Conservation (phyloP, 805 yeast genomes). For the Aciculoconidium aculeatum region DNA sequence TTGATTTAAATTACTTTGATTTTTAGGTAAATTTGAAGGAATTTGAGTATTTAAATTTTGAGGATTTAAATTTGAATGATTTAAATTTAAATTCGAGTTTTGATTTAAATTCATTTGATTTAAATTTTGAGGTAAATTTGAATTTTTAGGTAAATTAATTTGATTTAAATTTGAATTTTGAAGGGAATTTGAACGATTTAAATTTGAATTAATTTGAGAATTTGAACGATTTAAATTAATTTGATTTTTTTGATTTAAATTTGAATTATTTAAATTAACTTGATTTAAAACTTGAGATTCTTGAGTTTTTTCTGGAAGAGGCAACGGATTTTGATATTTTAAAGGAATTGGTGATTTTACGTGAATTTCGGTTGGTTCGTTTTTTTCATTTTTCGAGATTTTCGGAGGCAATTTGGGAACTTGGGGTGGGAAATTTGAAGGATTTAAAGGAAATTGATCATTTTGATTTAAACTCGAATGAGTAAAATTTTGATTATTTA, state of each 20-base stretch:
- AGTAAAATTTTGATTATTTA: neutral
- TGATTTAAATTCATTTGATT: too few relatives aligned
- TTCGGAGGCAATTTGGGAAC: neutral
- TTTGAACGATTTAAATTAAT: neutral
- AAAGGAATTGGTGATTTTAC: conserved; percentile 1
- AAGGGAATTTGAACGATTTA: neutral
- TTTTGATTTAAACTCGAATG: conserved; percentile 1
- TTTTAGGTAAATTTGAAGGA: too few relatives aligned
- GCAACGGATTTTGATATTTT: conserved; percentile 1
- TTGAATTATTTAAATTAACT: neutral
- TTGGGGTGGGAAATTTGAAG: neutral
- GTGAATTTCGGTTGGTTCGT: neutral
- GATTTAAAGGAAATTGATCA: neutral
- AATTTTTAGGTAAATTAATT: too few relatives aligned
- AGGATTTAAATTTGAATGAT: too few relatives aligned
- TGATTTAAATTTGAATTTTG: too few relatives aligned
- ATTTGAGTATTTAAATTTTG: too few relatives aligned
- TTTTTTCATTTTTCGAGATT: neutral
- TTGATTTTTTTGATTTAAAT: neutral
- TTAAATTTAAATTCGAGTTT: too few relatives aligned
- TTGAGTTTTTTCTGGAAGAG: conserved; percentile 1
- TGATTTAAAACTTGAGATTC: neutral
- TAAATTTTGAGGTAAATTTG: too few relatives aligned
- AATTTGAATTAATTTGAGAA: neutral
- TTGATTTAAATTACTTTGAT: too few relatives aligned